phyloP scores from a whole-genome alignment of 768 basidiomycete genomes.

The Lactarius tabidus region DNA sequence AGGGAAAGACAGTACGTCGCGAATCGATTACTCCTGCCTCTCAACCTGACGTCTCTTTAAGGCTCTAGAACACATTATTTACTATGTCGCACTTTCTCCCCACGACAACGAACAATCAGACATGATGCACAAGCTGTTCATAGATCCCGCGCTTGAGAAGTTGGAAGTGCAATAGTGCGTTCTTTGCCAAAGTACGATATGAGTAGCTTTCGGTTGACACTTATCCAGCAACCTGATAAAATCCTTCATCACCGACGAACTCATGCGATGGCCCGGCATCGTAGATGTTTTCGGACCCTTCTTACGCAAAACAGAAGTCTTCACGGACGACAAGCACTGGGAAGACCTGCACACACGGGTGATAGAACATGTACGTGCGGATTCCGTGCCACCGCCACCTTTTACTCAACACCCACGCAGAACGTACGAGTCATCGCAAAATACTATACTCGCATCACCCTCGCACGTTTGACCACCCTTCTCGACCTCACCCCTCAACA shows the following conservation, averaged over 20 bases:
- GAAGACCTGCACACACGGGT: slow-evolving; percentile 94
- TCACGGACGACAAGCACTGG: slow-evolving; percentile 77
- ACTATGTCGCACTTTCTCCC: slow-evolving; percentile 89
- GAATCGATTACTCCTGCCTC: not conserved
- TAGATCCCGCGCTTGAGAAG: slow-evolving; percentile 73
- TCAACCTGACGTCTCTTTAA: slow-evolving; percentile 33
- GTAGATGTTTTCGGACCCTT: slow-evolving; percentile 82
- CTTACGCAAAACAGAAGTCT: slow-evolving; percentile 76
- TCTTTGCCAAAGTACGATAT: not conserved
- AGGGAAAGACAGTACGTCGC: slow-evolving; percentile 58
- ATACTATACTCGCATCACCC: slow-evolving; percentile 92
- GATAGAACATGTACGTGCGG: slow-evolving; percentile 82
- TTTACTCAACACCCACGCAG: slow-evolving; percentile 38
- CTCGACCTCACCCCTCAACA: slow-evolving; percentile 79
- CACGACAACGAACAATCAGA: slow-evolving; percentile 97
- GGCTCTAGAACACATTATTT: slow-evolving; percentile 93
- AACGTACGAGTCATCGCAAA: slow-evolving; percentile 92
- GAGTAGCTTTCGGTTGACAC: slow-evolving; percentile 23
- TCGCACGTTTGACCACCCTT: slow-evolving; percentile 75
- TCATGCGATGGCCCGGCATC: slow-evolving; percentile 97
- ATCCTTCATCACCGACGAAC: slow-evolving; percentile 86
- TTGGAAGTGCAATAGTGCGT: slow-evolving; percentile 79
- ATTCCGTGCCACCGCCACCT: not conserved
- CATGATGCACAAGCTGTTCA: slow-evolving; percentile 85
- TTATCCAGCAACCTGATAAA: slow-evolving; percentile 81